Conservation (phyloP, 1,139 yeast genomes). For the Debaryomycetaceae sp. region DNA sequence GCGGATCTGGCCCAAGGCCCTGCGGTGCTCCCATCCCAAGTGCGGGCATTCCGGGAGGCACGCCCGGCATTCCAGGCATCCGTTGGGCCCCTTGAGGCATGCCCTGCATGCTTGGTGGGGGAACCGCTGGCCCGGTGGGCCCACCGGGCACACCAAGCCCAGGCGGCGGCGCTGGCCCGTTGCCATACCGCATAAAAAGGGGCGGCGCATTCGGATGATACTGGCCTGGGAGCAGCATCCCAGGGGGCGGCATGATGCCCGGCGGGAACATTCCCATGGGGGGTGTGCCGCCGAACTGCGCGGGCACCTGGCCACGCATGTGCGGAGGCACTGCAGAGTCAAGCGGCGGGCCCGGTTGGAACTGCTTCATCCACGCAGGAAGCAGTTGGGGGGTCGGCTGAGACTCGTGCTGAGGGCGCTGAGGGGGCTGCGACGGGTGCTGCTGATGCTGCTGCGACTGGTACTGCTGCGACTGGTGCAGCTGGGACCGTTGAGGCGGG, state of each 20-base stretch:
- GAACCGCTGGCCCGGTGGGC: no score
- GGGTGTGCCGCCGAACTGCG: slow-evolving; percentile 13
- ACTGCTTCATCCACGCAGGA: slow-evolving; percentile 27
- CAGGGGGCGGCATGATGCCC: slow-evolving; percentile 26
- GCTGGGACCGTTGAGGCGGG: slow-evolving; percentile 15
- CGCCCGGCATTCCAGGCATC: not conserved
- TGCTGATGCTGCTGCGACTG: slow-evolving; percentile 13
- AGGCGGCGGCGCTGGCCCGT: no score
- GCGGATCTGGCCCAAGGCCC: not conserved
- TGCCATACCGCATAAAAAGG: slow-evolving; percentile 21
- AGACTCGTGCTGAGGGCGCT: slow-evolving; percentile 8
- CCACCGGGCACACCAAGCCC: no score
- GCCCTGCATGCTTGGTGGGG: not conserved
- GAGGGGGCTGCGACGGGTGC: slow-evolving; percentile 12
- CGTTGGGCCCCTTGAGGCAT: not conserved
- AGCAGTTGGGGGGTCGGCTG: slow-evolving; percentile 9
- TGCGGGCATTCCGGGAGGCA: slow-evolving; percentile 4
- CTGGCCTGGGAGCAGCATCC: slow-evolving; percentile 19
- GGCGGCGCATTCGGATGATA: slow-evolving; percentile 15
- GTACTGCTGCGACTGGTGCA: slow-evolving; percentile 13
- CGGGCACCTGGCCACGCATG: slow-evolving; percentile 11
- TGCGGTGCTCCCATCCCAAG: slow-evolving; percentile 5
- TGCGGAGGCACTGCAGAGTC: slow-evolving; percentile 9
- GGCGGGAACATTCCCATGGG: slow-evolving; percentile 32
- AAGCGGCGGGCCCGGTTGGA: slow-evolving; percentile 12